These are phyloP conservation scores for Sungouiozyma intestinalis DNA, from an alignment of 805 yeast species.

Conservation along the genomic window DNA sequence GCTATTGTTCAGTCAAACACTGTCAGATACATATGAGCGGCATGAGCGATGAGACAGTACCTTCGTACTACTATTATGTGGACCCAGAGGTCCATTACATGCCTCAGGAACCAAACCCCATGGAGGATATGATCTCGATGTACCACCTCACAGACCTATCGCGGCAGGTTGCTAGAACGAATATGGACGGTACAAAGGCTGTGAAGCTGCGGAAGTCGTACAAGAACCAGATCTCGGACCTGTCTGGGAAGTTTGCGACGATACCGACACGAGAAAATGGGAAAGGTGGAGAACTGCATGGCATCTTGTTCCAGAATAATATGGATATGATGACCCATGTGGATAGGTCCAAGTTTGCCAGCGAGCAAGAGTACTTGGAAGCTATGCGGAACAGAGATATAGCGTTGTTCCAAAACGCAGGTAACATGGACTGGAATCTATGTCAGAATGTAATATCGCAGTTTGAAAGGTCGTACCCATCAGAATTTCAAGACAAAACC, in stretches of 20 bases:
- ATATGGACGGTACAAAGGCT: conserved; percentile 83
- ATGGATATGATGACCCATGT: conserved; percentile 26
- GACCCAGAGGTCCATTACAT: conserved; percentile 28
- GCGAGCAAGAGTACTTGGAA: conserved; percentile 17
- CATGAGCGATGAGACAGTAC: conserved; percentile 14
- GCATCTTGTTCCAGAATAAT: conserved; percentile 26
- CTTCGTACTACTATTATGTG: conserved; percentile 31
- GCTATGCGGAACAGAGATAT: conserved; percentile 21
- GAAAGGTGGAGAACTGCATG: conserved; percentile 29
- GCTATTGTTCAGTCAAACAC: too few species aligned
- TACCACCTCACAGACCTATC: conserved; percentile 64
- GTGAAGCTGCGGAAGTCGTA: conserved; percentile 89
- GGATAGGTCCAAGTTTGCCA: conserved; percentile 16
- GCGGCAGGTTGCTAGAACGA: conserved; percentile 72
- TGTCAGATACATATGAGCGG: too few species aligned
- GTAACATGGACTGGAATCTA: conserved; percentile 24
- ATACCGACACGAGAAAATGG: conserved; percentile 41
- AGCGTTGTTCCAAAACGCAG: conserved; percentile 15
- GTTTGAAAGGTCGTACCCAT: conserved; percentile 25
- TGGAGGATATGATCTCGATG: conserved; percentile 55
- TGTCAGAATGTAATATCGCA: conserved; percentile 24
- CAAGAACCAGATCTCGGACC: conserved; percentile 80
- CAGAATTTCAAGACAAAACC: conserved; percentile 23
- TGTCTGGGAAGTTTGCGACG: conserved; percentile 62
- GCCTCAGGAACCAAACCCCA: conserved; percentile 55